These are phyloP conservation scores for Amaranthus cruentus DNA, from an alignment of 148 eudicot genomes.

Conservation along the genomic window DNA sequence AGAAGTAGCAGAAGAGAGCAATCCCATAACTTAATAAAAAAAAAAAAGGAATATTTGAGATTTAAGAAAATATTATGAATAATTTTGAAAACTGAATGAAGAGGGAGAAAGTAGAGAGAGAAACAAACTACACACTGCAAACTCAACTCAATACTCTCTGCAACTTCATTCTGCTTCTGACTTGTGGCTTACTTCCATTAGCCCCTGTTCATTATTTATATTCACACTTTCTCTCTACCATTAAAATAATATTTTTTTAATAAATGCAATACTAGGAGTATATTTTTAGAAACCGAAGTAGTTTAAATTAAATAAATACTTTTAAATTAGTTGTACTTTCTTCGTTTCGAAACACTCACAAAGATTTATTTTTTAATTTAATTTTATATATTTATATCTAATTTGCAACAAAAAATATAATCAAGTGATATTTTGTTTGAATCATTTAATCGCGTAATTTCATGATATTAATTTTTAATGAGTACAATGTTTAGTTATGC, in stretches of 20 bases:
- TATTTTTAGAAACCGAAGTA: not conserved
- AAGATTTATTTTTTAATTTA: no score
- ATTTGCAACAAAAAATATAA: no score
- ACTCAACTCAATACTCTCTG: not conserved
- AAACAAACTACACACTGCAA: not conserved
- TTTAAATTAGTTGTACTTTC: no score
- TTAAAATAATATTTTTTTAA: not conserved
- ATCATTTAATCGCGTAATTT: no score
- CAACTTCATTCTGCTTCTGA: conserved; percentile 9
- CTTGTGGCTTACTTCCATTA: conserved; percentile 58
- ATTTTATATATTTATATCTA: no score
- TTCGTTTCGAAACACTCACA: no score
- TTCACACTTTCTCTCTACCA: not conserved
- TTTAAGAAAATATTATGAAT: not conserved
- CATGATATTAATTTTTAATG: no score
- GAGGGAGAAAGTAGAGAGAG: conserved; percentile 13
- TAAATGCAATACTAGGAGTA: not conserved
- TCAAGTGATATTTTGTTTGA: no score
- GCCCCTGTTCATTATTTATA: conserved; percentile 31
- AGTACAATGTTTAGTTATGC: no score
- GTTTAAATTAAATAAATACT: no score
- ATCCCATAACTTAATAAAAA: conserved; percentile 5
- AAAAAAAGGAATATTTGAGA: not conserved
- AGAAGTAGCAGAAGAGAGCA: conserved; percentile 1
- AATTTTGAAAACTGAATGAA: not conserved